Conservation (phyloP, 495 filamentous ascomycete species). For the Xylaria castorea region DNA sequence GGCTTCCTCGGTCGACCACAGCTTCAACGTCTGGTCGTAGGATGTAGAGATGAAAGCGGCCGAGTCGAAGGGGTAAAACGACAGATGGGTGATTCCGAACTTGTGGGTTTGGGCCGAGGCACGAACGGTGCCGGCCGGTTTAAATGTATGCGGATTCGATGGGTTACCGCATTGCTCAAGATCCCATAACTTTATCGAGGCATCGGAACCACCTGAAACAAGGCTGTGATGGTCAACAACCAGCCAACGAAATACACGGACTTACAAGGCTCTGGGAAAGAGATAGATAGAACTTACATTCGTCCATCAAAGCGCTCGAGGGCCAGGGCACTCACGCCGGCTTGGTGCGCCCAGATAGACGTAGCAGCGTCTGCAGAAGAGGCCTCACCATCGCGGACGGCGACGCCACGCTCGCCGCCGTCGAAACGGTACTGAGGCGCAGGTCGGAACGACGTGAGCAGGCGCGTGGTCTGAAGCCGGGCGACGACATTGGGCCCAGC, state of each 20-base stretch:
- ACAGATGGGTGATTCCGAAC: slow-evolving; percentile 82
- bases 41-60: slow-evolving; percentile 80
- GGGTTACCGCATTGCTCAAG: slow-evolving; percentile 63
- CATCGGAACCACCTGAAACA: slow-evolving; percentile 82
- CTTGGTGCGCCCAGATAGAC: slow-evolving; percentile 66
- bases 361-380: slow-evolving; percentile 33
- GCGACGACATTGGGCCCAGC: slow-evolving; percentile 66
- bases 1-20: slow-evolving; percentile 73
- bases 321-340: slow-evolving; percentile 76
- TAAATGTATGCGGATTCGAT: slow-evolving; percentile 52
- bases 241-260: not conserved
- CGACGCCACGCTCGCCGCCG: slow-evolving; percentile 54
- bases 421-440: slow-evolving; percentile 71
- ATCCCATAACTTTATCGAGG: slow-evolving; percentile 82
- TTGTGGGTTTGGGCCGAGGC: slow-evolving; percentile 59
- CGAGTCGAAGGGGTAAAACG: slow-evolving; percentile 87
- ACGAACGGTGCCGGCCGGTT: slow-evolving; percentile 50
- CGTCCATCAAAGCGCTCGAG: slow-evolving; percentile 79
- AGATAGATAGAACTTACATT: slow-evolving; percentile 59
- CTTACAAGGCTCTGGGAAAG: not conserved
- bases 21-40: slow-evolving; percentile 82
- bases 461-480: slow-evolving; percentile 64
- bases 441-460: slow-evolving; percentile 62
- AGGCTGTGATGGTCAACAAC: slow-evolving; percentile 59
- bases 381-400: slow-evolving; percentile 31